phyloP scores from a whole-genome alignment of 768 basidiomycete species.

The Pisolithus albus region DNA sequence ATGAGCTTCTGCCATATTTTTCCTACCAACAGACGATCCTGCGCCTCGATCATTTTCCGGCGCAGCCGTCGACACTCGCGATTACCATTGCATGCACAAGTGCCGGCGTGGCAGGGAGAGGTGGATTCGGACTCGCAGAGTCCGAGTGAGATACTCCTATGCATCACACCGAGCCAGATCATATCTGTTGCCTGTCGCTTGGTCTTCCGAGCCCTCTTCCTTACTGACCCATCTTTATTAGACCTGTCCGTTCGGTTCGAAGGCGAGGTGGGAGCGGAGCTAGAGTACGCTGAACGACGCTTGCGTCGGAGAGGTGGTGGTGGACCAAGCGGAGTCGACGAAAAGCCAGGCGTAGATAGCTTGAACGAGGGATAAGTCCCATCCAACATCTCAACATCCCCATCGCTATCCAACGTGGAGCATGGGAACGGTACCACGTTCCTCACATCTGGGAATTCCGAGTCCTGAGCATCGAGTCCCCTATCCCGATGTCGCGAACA shows the following conservation, averaged over 20 bases:
- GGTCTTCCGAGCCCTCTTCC: constrained; percentile 28
- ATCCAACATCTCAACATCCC: constrained; percentile 24
- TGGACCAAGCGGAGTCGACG: background rate
- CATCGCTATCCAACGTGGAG: constrained; percentile 15
- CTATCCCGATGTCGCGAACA: constrained; percentile 16
- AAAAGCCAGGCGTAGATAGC: background rate
- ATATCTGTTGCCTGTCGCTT: constrained; percentile 28
- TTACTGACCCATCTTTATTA: constrained; percentile 9
- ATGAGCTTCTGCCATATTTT: constrained; percentile 27
- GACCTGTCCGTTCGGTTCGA: constrained; percentile 3
- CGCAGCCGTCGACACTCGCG: background rate
- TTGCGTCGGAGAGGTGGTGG: constrained; percentile 20
- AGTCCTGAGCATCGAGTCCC: constrained; percentile 4
- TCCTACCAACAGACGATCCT: constrained; percentile 29
- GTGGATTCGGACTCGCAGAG: constrained; percentile 5
- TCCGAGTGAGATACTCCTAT: constrained; percentile 27
- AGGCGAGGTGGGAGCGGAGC: constrained; percentile 18
- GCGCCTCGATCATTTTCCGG: constrained; percentile 13
- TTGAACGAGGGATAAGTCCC: constrained; percentile 11
- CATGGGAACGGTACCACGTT: constrained; percentile 35
- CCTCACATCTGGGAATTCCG: constrained; percentile 23
- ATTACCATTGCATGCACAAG: background rate
- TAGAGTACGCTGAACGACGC: constrained; percentile 29
- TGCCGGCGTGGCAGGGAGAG: background rate
- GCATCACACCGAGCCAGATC: constrained; percentile 31